Percentiles rank a stretch among this genome's conserved stretches.
Evolutionary conservation across 78 protist genomes (phyloP).

Genomic region (Pigoraptor vietnamica): DNA sequence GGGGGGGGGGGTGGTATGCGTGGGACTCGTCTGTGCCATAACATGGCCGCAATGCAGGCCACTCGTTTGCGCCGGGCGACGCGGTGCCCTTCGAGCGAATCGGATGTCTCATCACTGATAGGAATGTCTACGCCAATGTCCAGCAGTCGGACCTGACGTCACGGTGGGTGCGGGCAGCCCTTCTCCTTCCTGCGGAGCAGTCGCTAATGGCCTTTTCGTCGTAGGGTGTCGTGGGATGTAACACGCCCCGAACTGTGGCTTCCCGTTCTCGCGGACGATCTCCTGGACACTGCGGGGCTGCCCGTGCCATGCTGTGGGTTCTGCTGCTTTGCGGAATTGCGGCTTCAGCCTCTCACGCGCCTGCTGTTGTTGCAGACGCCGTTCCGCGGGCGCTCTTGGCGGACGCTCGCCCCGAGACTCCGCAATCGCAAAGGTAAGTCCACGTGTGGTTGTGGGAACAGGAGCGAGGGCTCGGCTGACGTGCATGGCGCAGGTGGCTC

Average conservation of each 20-base stretch:
- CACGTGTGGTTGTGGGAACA: background rate
- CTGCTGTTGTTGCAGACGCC: background rate
- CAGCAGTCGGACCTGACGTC: background rate
- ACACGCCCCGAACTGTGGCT: background rate
- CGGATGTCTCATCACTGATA: background rate
- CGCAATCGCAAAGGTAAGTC: background rate
- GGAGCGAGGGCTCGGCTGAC: background rate
- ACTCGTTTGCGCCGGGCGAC: background rate
- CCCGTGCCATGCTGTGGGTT: background rate
- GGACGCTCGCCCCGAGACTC: background rate
- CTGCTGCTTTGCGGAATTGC: background rate
- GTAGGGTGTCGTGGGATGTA: background rate
- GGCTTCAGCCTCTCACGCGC: background rate
- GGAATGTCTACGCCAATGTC: background rate
- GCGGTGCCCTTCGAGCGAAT: background rate
- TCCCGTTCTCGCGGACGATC: background rate
- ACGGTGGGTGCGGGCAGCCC: background rate
- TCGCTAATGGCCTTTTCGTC: background rate
- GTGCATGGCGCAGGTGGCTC: background rate
- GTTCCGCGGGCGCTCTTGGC: background rate
- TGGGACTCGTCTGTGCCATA: too few species aligned
- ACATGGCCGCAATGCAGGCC: background rate
- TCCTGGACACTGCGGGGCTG: background rate
- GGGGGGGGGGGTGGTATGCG: too few species aligned
- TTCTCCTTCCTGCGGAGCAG: background rate